phyloP scores from a whole-genome alignment of 2,329 filamentous ascomycete species.

The Fusarium buharicum region DNA sequence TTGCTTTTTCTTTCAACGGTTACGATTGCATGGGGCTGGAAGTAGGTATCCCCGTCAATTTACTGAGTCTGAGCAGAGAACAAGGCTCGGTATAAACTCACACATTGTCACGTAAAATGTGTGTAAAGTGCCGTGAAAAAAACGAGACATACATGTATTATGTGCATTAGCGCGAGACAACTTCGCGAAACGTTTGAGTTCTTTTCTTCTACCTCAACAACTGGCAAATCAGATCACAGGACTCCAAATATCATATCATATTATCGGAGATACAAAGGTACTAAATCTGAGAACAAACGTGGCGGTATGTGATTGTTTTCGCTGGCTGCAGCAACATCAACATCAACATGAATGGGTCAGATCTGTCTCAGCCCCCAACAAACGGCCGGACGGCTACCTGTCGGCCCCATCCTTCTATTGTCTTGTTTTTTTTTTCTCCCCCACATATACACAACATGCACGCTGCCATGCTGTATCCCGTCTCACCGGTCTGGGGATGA shows the following conservation, averaged over 20 bases:
- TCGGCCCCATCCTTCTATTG: too few relatives aligned
- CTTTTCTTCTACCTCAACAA: conserved; percentile 1
- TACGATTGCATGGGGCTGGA: too few relatives aligned
- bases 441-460: not conserved
- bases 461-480: conserved; percentile 6
- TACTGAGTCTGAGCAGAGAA: too few relatives aligned
- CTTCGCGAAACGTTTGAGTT: not conserved
- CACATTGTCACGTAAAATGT: not conserved
- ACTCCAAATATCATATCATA: not conserved
- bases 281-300: not conserved
- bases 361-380: conserved; percentile 4
- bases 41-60: too few relatives aligned
- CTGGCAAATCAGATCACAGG: not conserved
- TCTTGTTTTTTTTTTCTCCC: not conserved
- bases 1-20: conserved; percentile 2
- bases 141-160: not conserved
- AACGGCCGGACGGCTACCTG: not conserved
- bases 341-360: not conserved
- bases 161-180: conserved; percentile 17
- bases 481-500: conserved; percentile 17
- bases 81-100: not conserved
- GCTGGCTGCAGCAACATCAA: conserved; percentile 5
- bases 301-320: conserved; percentile 2
- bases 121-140: not conserved
- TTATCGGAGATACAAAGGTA: not conserved